Conservation (phyloP, 495 filamentous ascomycete genomes). For the Viridothelium virens region DNA sequence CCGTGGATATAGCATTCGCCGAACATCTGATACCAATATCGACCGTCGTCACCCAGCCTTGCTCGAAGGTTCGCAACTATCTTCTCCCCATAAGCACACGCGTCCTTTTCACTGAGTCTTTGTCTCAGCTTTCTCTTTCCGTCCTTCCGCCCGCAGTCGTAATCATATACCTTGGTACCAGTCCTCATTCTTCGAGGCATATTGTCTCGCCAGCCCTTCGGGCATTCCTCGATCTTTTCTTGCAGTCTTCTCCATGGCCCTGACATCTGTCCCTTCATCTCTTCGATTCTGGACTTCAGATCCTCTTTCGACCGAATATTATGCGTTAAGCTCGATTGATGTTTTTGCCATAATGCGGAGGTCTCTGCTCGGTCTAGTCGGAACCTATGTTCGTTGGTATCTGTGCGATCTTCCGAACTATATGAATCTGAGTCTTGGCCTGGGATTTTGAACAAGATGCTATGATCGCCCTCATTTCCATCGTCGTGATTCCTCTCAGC, state of each 20-base stretch:
- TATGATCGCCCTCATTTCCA: too few species aligned
- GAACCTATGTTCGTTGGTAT: not conserved
- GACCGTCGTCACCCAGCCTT: not conserved
- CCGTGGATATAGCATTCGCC: not conserved
- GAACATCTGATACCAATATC: not conserved
- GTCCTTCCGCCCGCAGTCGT: too few species aligned
- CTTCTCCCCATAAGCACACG: not conserved
- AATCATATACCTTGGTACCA: too few species aligned
- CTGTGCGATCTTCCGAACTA: not conserved
- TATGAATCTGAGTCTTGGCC: not conserved
- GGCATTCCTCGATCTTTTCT: not conserved
- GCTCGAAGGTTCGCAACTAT: not conserved
- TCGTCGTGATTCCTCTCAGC: too few species aligned
- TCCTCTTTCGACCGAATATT: not conserved
- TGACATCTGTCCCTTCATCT: not conserved
- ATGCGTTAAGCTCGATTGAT: not conserved
- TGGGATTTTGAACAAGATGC: too few species aligned
- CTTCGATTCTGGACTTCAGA: not conserved
- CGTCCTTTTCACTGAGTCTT: not conserved
- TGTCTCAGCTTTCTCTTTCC: not conserved
- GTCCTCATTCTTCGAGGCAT: too few species aligned
- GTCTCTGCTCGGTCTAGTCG: not conserved
- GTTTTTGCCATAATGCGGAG: not conserved
- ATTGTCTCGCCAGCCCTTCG: too few species aligned
- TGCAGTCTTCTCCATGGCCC: not conserved